Percentiles rank a stretch among this genome's conserved stretches.
Evolutionary conservation across 192 early-diverging fungal genomes (phyloP).

Genomic region (Backusella luteola): DNA sequence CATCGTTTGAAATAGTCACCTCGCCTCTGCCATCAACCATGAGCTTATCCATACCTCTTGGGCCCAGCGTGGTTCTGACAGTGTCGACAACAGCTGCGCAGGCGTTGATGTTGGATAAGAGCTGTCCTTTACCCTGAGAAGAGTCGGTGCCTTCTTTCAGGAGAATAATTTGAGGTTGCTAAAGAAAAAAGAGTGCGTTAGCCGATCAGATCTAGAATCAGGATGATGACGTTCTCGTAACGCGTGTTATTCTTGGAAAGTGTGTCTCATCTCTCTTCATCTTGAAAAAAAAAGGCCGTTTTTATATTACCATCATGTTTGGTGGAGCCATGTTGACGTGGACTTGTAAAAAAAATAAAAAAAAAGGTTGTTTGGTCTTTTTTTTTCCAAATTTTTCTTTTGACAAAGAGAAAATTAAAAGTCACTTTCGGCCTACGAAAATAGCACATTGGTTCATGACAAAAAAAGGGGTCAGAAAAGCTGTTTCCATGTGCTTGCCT

Average conservation of each 20-base stretch:
- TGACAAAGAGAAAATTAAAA: neutral
- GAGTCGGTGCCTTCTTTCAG: constrained; percentile 98
- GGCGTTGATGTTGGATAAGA: constrained; percentile 97
- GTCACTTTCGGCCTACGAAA: neutral
- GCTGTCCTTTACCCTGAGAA: constrained; percentile 96
- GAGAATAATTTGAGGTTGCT: constrained; percentile 99
- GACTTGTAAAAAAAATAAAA: neutral
- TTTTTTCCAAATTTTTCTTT: neutral
- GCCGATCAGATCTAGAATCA: neutral
- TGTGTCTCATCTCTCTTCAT: neutral
- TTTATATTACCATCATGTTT: neutral
- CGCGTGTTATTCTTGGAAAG: neutral
- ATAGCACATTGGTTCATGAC: neutral
- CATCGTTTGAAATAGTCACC: constrained; percentile 98
- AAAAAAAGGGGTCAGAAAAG: neutral
- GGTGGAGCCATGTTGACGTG: neutral
- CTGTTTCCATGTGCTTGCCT: neutral
- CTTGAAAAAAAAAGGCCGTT: neutral
- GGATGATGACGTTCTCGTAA: neutral
- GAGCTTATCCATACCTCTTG: constrained; percentile 99
- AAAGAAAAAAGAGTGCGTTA: neutral
- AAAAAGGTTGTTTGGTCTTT: neutral
- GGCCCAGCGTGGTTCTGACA: constrained; percentile 94
- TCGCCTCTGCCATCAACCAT: constrained; percentile 90
- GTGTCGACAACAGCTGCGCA: constrained; percentile 93